Percentiles rank a stretch among this genome's conserved stretches.
phyloP scores from a whole-genome alignment of 2,329 filamentous ascomycete species.

The Didymellaceae sp. region DNA sequence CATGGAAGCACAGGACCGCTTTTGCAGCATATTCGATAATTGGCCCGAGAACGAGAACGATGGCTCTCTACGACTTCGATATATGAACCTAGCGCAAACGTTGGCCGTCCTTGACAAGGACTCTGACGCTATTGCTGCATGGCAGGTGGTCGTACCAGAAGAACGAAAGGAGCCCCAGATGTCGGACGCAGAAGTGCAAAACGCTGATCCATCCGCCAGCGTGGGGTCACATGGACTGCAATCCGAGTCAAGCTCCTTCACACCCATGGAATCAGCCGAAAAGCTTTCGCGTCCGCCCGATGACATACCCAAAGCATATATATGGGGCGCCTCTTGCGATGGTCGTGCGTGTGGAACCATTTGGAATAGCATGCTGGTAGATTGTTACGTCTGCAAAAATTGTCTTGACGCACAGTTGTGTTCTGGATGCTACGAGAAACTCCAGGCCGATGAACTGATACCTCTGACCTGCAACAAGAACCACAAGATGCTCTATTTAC shows the following conservation, averaged over 20 bases:
- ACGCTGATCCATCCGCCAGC: too few relatives aligned
- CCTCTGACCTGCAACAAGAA: constrained; percentile 15
- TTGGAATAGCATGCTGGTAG: constrained; percentile 9
- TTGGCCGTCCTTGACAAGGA: constrained; percentile 15
- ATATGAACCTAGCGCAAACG: constrained; percentile 12
- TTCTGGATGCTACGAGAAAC: constrained; percentile 14
- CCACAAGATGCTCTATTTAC: constrained; percentile 18
- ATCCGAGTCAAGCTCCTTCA: neutral
- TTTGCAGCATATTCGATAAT: neutral
- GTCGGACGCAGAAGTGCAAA: too few relatives aligned
- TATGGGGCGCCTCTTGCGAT: too few relatives aligned
- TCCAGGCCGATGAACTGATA: neutral
- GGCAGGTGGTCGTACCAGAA: constrained; percentile 12
- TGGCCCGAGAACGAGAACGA: neutral
- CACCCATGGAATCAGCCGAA: too few relatives aligned
- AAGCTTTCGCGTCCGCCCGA: too few relatives aligned
- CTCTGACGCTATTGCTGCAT: constrained; percentile 16
- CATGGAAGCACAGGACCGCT: neutral
- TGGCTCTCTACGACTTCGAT: constrained; percentile 7
- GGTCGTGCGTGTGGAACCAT: too few relatives aligned
- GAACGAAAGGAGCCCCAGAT: too few relatives aligned
- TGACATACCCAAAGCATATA: neutral
- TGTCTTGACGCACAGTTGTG: constrained; percentile 18
- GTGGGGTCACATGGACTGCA: too few relatives aligned
- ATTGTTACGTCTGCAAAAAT: constrained; percentile 15